Evolutionary conservation across 352 stramenopile species (phyloP), one percentile per base, ranked within the genome.

Genomic region (Aphanomyces invadans): DNA sequence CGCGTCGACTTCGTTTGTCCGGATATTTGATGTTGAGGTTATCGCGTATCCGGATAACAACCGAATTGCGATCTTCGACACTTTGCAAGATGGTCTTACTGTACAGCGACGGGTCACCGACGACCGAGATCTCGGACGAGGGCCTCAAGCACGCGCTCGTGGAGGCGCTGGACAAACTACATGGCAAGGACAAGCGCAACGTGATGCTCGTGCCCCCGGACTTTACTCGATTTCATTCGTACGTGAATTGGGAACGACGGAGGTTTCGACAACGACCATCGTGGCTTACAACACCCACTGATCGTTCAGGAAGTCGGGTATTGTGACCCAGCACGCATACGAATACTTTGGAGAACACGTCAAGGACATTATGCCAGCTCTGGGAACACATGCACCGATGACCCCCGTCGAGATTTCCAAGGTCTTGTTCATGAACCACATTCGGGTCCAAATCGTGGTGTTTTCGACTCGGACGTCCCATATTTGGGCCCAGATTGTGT

Each of bases 351-450:
- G 90, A 48, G 74, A 83, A 11, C 78, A 65, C 23, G 81, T 97
- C 23, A 87, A 74, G 56, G 87, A 97, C 56, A 82, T 98, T 44
- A 80, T 99, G 62, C 96, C 96, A 3, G 94, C 96, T 12, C 71
- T 99, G 21, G 96, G 96, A 2, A 98, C 94, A 25, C 96, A 99
- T 70, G 89, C 89, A 32, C 88, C 95, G n/a, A 98, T 99, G 92
- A 98, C 93, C 1, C 71, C 88, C 33, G 74, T 89, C 23, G 90
- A 99, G 74, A 96, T 98, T 71, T 71, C 69, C 62, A 91, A 86
- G 73, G 83, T 87, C n/a, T n/a, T n/a, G n/a, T 51, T 5, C 17
- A 4, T 25, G n/a, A n/a, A n/a, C n/a, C n/a, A n/a, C n/a, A n/a
- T n/a, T n/a, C n/a, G n/a, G n/a, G n/a, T n/a, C n/a, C 45, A 4